Base-by-base conservation (phyloP, 257 asterid genomes). In the Voacanga thouarsii region DNA sequence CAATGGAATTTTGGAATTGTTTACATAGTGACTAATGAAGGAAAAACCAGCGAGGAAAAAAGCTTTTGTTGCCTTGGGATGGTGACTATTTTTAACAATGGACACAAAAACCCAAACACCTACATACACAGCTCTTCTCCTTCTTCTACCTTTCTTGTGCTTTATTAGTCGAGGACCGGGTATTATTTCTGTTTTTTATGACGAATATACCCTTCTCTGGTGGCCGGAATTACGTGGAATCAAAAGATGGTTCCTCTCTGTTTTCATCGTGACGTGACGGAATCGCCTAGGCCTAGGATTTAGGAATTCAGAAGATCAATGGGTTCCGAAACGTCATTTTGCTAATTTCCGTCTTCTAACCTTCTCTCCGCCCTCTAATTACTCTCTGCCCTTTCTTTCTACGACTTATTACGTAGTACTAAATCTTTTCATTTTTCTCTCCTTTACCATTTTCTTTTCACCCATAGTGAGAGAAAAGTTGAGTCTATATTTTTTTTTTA, bases 221-320 rank as follows among this genome's bases (percentile, higher is more conserved):
- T 57, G 50, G 37, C 45, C 10, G 15, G 55, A 74, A 74, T 74
- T 74, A 53, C 67, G 67, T 33, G 67, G 51, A 56, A 73, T 51
- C 66, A 51, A 26, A 51, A 6, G 28, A 73, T 21, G 65, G 1
- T 53, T 33, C 16, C 12, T 53, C 59, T 53, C 68, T 19, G 77
- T 33, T 56, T 56, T 74, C 77, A 56, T 74, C 68, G 49, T 74
- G 68, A 74, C 68, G 77, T 57, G 77, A 53, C 77, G 67, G 72
- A 67, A 67, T 67, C 51, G 51, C 51, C 72, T 67, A 65, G 26
- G 70, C 70, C 70, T 30, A 64, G 9, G 50, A 18, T 1, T 67
- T 30, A 64, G 9, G 50, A 18, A 1, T 67, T 37, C 50, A 33
- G 72, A 67, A 8, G 51, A 55, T 55, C 24, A 55, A 18, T 24